Base-by-base conservation (phyloP, 495 filamentous ascomycete species). In the Aspergillus affinis region DNA sequence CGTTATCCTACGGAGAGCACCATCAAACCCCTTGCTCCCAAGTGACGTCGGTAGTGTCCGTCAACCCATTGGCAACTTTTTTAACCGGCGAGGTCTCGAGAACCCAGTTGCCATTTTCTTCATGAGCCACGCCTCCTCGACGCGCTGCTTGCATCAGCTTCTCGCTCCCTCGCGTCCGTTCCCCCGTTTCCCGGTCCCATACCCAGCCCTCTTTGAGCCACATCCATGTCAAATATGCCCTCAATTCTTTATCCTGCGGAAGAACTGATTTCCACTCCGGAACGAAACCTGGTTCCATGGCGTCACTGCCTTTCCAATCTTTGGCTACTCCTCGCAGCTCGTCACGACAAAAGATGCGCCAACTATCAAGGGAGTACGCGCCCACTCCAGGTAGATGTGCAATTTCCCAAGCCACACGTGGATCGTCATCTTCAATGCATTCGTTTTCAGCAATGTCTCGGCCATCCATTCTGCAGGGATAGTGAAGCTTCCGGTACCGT, bases 271-370 rank as follows among this genome's bases (percentile, higher is more conserved):
- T 93, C 94, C 94, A 97, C 70, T 97, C 93, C 4, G 74, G 72
- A n/a, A 72, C 66, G 61, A 82, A 78, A 0, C 61, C 70, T 6
- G 58, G 32, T 19, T 27, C 51, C 21, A 56, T 62, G 3, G 72
- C 60, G 13, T 64, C 72, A 17, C 57, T 60, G 4, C 88, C 88
- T 61, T 82, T 85, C 83, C 87, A 89, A 51, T 84, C 82, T 2
- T 70, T 65, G 8, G 85, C 85, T 20, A 84, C 58, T 0, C 83
- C 87, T 2, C 92, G 78, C 30, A 97, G 69, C 49, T 80, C 79
- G 71, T 98, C 93, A 1, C 93, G 82, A 66, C 91, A 96, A 70
- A 97, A 97, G 56, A 97, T 96, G 4, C 94, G 82, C 91, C 92
- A 98, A 60, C 88, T 91, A 71, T 98, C 93, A 44, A 96, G 73